Percentiles rank a stretch among this genome's conserved stretches.
These are phyloP conservation scores for Blastobotrys persicus DNA, from an alignment of 1,139 yeast genomes.

Conservation along the genomic window DNA sequence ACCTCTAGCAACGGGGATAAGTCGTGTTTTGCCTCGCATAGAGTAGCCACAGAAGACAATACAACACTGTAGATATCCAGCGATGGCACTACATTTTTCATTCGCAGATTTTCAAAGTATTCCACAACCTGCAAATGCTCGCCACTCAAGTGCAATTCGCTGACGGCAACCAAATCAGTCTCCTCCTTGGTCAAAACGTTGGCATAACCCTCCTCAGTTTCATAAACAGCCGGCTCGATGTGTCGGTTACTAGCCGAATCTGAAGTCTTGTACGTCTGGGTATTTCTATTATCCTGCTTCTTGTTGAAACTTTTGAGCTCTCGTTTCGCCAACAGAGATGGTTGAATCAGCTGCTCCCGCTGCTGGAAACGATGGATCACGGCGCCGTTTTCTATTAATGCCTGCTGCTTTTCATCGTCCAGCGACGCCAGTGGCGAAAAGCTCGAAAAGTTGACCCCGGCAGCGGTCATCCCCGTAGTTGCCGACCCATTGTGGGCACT, in stretches of 20 bases:
- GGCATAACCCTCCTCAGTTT: background rate
- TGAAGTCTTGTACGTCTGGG: background rate
- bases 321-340: background rate
- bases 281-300: background rate
- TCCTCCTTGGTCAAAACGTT: background rate
- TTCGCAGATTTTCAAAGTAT: slow-evolving; percentile 12
- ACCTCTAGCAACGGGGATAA: slow-evolving; percentile 30
- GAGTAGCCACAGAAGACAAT: slow-evolving; percentile 11
- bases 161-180: background rate
- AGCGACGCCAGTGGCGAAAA: slow-evolving; percentile 32
- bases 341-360: background rate
- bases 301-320: background rate
- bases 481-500: slow-evolving; percentile 25
- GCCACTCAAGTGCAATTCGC: background rate
- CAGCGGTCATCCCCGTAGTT: slow-evolving; percentile 15
- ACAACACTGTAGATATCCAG: slow-evolving; percentile 13
- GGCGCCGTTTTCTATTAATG: slow-evolving; percentile 19
- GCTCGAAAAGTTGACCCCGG: slow-evolving; percentile 23
- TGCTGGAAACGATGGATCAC: background rate
- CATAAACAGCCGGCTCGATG: background rate
- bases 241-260: background rate
- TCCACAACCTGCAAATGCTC: slow-evolving; percentile 14
- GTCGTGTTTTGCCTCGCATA: slow-evolving; percentile 17
- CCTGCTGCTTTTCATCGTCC: slow-evolving; percentile 35
- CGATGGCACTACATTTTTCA: slow-evolving; percentile 9